These are phyloP conservation scores for Trypanosoma avium DNA, from an alignment of 208 protist genomes.

Conservation along the genomic window DNA sequence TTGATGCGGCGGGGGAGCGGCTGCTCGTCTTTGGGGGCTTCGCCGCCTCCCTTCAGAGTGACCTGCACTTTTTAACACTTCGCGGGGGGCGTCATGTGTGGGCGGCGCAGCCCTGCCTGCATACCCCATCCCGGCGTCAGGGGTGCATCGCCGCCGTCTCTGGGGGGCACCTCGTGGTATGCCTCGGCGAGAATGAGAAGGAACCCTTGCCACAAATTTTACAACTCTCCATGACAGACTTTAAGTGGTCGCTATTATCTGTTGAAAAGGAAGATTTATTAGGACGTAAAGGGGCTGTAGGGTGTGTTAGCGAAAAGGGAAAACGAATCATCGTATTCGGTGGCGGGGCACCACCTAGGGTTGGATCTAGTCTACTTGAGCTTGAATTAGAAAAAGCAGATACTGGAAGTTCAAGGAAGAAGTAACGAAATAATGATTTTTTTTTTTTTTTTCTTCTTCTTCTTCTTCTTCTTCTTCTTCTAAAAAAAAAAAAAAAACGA, in stretches of 20 bases:
- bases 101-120: conserved; percentile 26
- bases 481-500: too few relatives aligned
- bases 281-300: conserved; percentile 29
- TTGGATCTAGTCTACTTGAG: conserved; percentile 34
- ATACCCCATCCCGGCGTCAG: conserved; percentile 25
- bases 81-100: conserved; percentile 31
- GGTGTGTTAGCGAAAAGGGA: conserved; percentile 30
- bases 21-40: conserved; percentile 52
- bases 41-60: conserved; percentile 26
- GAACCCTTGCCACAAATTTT: conserved; percentile 32
- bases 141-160: conserved; percentile 28
- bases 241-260: conserved; percentile 36
- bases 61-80: conserved; percentile 38
- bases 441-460: neutral
- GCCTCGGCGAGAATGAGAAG: conserved; percentile 35
- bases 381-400: conserved; percentile 41
- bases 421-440: conserved; percentile 6
- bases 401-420: conserved; percentile 22
- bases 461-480: neutral
- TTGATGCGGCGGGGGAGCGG: conserved; percentile 33
- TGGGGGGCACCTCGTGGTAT: conserved; percentile 33
- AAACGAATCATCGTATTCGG: conserved; percentile 38
- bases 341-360: conserved; percentile 26
- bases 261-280: conserved; percentile 28
- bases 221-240: conserved; percentile 36